phyloP scores from a whole-genome alignment of 805 yeast genomes.

The Wickerhamomyces rabaulensis region DNA sequence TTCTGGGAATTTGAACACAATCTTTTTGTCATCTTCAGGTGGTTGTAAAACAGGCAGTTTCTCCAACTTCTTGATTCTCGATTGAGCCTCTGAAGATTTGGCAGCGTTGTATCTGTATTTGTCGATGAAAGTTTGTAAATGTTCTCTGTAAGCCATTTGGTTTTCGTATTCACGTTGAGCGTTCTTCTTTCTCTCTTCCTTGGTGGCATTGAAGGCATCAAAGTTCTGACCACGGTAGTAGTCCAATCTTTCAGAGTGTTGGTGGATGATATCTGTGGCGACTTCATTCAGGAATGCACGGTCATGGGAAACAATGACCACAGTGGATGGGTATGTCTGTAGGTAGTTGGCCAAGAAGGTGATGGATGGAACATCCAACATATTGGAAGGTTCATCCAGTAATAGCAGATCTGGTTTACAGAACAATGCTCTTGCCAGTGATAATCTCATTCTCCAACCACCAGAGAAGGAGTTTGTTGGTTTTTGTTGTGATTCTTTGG shows the following conservation, averaged over 20 bases:
- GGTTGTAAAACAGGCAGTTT: slow-evolving; percentile 89
- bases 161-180: slow-evolving; percentile 94
- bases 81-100: slow-evolving; percentile 95
- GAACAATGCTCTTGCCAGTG: slow-evolving; percentile 96
- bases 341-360: slow-evolving; percentile 87
- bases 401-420: slow-evolving; percentile 92
- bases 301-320: slow-evolving; percentile 95
- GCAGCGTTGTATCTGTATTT: slow-evolving; percentile 97
- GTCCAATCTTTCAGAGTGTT: slow-evolving; percentile 94
- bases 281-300: slow-evolving; percentile 95
- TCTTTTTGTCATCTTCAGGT: slow-evolving; percentile 85
- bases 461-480: slow-evolving; percentile 94
- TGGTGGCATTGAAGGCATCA: slow-evolving; percentile 86
- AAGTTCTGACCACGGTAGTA: slow-evolving; percentile 93
- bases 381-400: slow-evolving; percentile 98
- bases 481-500: slow-evolving; percentile 73
- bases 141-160: slow-evolving; percentile 94
- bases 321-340: slow-evolving; percentile 87
- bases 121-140: slow-evolving; percentile 91
- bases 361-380: slow-evolving; percentile 99
- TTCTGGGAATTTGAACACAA: slow-evolving; percentile 89
- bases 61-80: slow-evolving; percentile 94
- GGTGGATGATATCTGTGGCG: slow-evolving; percentile 97
- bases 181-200: slow-evolving; percentile 92
- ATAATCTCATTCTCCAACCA: slow-evolving; percentile 99